Evolutionary conservation across 2,329 filamentous ascomycete species (phyloP), one percentile per base, ranked within the genome.

Genomic region (Coniochaeta sp.): DNA sequence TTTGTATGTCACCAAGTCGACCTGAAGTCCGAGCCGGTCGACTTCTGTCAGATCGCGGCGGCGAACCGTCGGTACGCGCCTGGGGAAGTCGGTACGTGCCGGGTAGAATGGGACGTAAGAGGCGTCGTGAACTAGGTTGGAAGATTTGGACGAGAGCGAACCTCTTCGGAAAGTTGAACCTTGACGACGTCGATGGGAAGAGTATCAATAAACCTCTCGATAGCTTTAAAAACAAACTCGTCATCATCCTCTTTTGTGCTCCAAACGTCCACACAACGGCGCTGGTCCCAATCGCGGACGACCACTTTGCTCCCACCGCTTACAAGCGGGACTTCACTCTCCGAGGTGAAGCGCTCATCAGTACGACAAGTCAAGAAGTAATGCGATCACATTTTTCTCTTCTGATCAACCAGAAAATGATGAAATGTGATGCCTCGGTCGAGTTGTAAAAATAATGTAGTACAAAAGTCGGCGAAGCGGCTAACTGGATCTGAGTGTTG

Each of bases 21-120:
- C 36, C 30, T 63, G 61, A 22, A 63, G n/a, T 12, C 63, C 61
- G 14, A 64, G 57, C 19, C 61, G 60, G 30, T 62, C 60, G 14
- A 64, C 5, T 44, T 64, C 60, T 2, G 56, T 60, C n/a, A 62
- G 60, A 16, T 63, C 59, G 28, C 34, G 54, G 40, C 62, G 47
- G 52, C 54, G 58, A 6, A 64, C 42, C 19, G 44, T 63, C 16
- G 56, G 58, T 32, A 61, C 7, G n/a, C 17, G n/a, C 26, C 36
- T 17, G 19, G 58, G 58, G 28, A 57, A 61, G 47, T 58, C 58
- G 47, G 47, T 26, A 52, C 44, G 44, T 50, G 44, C 19, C n/a
- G 44, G 19, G 14, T 22, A 50, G 24, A 50, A 50, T 24, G 44
- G 44, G 44, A 50, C 44, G 19, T 28, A 50, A 28, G 44, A 22